Conservation (phyloP, 2,329 filamentous ascomycete species). For the Didymella lethalis region DNA sequence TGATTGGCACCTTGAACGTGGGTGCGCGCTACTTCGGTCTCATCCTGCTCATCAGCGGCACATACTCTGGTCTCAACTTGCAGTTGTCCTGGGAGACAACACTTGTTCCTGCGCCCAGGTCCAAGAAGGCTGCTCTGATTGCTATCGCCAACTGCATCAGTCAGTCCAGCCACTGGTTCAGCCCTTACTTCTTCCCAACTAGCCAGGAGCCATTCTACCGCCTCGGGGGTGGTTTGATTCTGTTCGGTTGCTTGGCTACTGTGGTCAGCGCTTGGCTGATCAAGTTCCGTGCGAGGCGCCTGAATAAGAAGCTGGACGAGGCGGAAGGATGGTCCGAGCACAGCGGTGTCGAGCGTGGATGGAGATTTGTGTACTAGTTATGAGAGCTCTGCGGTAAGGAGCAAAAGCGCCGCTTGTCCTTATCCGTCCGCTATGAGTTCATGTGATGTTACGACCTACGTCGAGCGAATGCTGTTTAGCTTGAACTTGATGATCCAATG, state of each 20-base stretch:
- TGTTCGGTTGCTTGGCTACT: conserved; percentile 39
- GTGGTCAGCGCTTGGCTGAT: conserved; percentile 27
- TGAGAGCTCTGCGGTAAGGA: neutral
- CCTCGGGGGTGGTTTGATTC: conserved; percentile 34
- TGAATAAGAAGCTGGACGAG: conserved; percentile 44
- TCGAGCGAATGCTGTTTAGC: neutral
- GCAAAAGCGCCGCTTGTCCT: neutral
- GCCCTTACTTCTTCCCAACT: conserved; percentile 50
- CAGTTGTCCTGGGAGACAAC: conserved; percentile 56
- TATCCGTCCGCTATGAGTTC: neutral
- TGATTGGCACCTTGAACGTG: conserved; percentile 42
- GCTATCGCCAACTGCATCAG: conserved; percentile 55
- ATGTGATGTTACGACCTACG: neutral
- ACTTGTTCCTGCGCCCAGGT: conserved; percentile 52
- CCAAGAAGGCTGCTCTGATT: conserved; percentile 54
- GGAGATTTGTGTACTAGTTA: conserved; percentile 36
- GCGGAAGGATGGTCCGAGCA: conserved; percentile 37
- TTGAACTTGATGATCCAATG: neutral
- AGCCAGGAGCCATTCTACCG: conserved; percentile 36
- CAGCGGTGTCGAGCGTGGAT: conserved; percentile 38
- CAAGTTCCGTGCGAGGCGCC: conserved; percentile 34
- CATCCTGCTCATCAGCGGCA: conserved; percentile 44
- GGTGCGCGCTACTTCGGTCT: conserved; percentile 22
- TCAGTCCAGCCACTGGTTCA: conserved; percentile 55
- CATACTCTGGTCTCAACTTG: conserved; percentile 53